Evolutionary conservation across 192 early-diverging fungal genomes (phyloP).

Genomic region (Ambispora gerdemannii): DNA sequence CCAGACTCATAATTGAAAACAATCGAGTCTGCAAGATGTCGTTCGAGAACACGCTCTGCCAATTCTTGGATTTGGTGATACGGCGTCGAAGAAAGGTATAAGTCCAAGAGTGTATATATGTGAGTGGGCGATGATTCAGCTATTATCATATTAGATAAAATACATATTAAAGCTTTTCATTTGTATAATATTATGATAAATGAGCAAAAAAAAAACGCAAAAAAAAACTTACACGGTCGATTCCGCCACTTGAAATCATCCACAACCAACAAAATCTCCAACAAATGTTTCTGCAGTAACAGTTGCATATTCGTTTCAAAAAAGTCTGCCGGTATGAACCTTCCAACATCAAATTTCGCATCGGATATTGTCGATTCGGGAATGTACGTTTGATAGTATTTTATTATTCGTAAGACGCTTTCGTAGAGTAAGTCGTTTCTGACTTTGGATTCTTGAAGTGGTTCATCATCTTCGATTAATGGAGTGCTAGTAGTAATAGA

Average conservation of each 20-base stretch:
- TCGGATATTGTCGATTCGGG: slow-evolving; percentile 66
- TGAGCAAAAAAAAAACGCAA: background rate
- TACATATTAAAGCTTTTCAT: too few relatives aligned
- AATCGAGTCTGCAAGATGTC: slow-evolving; percentile 53
- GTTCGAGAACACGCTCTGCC: slow-evolving; percentile 42
- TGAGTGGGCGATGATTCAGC: slow-evolving; percentile 49
- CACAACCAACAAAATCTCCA: slow-evolving; percentile 57
- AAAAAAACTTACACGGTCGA: slow-evolving; percentile 28
- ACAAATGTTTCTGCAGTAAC: too few relatives aligned
- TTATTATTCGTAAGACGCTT: slow-evolving; percentile 55
- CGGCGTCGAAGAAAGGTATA: slow-evolving; percentile 50
- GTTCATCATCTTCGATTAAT: too few relatives aligned
- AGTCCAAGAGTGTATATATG: slow-evolving; percentile 49
- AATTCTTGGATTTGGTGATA: slow-evolving; percentile 46
- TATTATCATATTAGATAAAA: too few relatives aligned
- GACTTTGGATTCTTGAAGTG: slow-evolving; percentile 13
- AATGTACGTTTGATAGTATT: slow-evolving; percentile 64
- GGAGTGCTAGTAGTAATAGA: too few relatives aligned
- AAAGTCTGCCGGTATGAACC: slow-evolving; percentile 67
- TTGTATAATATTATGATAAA: too few relatives aligned
- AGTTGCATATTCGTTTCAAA: slow-evolving; percentile 52
- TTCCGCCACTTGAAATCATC: slow-evolving; percentile 72
- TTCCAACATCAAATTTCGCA: slow-evolving; percentile 68
- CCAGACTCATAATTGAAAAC: slow-evolving; percentile 56
- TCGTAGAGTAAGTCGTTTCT: slow-evolving; percentile 52